Evolutionary conservation across 495 filamentous ascomycete genomes (phyloP).

Genomic region (Penicillium ucsense): DNA sequence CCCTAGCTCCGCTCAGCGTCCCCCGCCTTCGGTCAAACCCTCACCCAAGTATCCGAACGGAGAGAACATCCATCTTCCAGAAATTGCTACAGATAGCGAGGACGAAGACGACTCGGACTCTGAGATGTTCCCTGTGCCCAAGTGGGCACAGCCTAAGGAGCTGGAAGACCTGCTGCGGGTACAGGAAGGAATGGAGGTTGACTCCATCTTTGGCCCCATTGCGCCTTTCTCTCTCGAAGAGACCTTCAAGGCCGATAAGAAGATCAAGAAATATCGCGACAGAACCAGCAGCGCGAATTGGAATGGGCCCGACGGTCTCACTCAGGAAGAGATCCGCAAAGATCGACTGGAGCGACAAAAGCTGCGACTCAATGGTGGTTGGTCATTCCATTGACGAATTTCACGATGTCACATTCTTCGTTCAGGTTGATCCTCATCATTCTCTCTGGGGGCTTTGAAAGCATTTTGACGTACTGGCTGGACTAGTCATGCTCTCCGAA

Average conservation of each 20-base stretch:
- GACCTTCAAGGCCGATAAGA: conserved; percentile 75
- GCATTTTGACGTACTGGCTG: too few species aligned
- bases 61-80: conserved; percentile 75
- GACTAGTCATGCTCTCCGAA: too few species aligned
- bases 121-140: conserved; percentile 50
- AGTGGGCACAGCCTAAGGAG: conserved; percentile 79
- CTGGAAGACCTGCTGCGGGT: conserved; percentile 55
- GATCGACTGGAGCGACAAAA: conserved; percentile 75
- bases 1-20: conserved; percentile 28
- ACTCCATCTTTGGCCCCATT: conserved; percentile 82
- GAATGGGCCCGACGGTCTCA: conserved; percentile 74
- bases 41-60: conserved; percentile 72
- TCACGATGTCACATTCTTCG: too few species aligned
- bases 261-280: conserved; percentile 73
- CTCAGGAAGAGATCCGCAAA: conserved; percentile 73
- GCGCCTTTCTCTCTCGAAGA: conserved; percentile 85
- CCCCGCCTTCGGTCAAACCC: conserved; percentile 46
- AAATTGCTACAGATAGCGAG: conserved; percentile 81
- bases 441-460: too few species aligned
- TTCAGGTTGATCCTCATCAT: too few species aligned
- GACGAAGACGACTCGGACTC: conserved; percentile 60
- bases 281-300: conserved; percentile 92
- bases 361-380: conserved; percentile 74
- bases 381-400: conserved; percentile 46
- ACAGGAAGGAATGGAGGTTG: conserved; percentile 78